phyloP scores from a whole-genome alignment of 768 basidiomycete genomes.

The Leccinum uliginosum region DNA sequence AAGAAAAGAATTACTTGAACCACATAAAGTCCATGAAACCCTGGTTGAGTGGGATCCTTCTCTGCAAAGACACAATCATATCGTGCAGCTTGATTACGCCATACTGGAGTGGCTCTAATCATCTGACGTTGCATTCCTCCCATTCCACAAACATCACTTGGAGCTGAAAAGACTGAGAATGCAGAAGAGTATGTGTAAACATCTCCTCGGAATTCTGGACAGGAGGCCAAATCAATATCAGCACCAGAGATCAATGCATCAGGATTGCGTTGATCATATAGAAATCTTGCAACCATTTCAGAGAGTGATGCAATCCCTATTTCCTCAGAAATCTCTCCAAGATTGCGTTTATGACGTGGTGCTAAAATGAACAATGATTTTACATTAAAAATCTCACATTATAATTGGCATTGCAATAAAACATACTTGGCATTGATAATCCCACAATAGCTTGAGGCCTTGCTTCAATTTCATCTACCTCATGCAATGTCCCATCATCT shows the following conservation, averaged over 20 bases:
- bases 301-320: too few relatives aligned
- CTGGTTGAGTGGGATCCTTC: background rate
- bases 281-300: background rate
- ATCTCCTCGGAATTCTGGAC: background rate
- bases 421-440: too few relatives aligned
- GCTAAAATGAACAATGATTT: background rate
- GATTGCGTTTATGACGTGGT: background rate
- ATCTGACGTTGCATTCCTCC: background rate
- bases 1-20: background rate
- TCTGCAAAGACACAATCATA: background rate
- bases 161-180: background rate
- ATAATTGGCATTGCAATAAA: too few relatives aligned
- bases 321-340: too few relatives aligned
- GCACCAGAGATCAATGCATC: background rate
- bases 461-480: too few relatives aligned
- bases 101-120: background rate
- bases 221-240: background rate
- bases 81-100: background rate
- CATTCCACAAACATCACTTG: background rate
- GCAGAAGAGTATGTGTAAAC: background rate
- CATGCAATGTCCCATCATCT: too few relatives aligned
- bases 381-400: too few relatives aligned
- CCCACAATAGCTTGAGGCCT: too few relatives aligned
- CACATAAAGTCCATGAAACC: background rate
- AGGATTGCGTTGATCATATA: background rate